Conservation (phyloP, 1,284 basidiomycete genomes). For the Violaceomyces palustris region DNA sequence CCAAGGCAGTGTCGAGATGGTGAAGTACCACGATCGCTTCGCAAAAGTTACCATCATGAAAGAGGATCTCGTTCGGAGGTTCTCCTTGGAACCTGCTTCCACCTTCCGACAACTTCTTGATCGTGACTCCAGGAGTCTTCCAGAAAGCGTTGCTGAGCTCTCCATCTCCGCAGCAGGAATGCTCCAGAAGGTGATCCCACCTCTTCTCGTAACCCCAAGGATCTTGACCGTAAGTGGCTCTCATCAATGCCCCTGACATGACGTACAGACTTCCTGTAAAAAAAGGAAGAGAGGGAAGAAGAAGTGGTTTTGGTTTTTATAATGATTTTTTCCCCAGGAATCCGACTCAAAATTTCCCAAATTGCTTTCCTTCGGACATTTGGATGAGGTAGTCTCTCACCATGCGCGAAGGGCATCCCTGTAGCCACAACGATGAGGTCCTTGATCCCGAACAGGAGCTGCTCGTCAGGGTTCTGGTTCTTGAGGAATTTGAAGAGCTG, state of each 20-base stretch:
- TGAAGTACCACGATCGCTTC: conserved; percentile 13
- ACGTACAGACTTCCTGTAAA: conserved; percentile 8
- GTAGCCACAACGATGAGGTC: neutral
- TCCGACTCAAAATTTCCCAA: too few species aligned
- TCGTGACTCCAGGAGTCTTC: conserved; percentile 1
- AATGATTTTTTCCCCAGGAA: too few species aligned
- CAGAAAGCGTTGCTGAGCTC: conserved; percentile 17
- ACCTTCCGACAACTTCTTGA: conserved; percentile 4
- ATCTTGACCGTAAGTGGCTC: conserved; percentile 11
- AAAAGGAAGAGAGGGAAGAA: too few species aligned
- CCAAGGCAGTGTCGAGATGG: conserved; percentile 9
- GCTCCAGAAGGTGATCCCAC: conserved; percentile 8
- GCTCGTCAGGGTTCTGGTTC: conserved; percentile 1
- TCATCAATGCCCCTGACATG: conserved; percentile 18
- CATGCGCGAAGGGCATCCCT: neutral
- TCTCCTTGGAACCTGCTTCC: conserved; percentile 9
- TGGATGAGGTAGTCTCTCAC: too few species aligned
- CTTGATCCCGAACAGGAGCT: conserved; percentile 7
- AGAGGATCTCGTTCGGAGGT: conserved; percentile 8
- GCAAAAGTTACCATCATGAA: conserved; percentile 11
- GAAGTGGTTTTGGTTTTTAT: too few species aligned
- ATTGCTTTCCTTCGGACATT: too few species aligned
- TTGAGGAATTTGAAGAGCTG: conserved; percentile 14
- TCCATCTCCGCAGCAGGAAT: conserved; percentile 19
- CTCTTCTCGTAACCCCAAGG: conserved; percentile 2